phyloP scores from a whole-genome alignment of 176 grass and related monocot genomes.

The Oryza punctata region DNA sequence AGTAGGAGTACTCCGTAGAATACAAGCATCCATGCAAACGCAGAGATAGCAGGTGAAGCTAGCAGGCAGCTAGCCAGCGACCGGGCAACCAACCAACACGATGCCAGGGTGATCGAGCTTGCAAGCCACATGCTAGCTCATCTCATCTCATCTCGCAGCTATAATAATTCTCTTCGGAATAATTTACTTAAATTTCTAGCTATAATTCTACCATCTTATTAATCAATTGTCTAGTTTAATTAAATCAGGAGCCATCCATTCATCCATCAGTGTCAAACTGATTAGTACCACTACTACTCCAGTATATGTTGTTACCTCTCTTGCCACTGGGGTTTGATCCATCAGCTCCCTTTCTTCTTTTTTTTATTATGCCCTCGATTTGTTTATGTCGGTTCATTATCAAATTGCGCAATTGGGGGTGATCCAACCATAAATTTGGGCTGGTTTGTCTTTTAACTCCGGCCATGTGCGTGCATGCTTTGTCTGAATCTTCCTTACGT shows the following conservation, averaged over 20 bases:
- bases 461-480: conserved; percentile 35
- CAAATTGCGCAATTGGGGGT: conserved; percentile 10
- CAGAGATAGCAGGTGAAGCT: neutral
- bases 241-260: neutral
- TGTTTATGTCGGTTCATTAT: neutral
- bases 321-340: conserved; percentile 20
- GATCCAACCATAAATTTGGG: conserved; percentile 28
- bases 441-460: neutral
- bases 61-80: conserved; percentile 20
- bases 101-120: conserved; percentile 30
- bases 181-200: neutral
- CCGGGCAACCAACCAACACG: conserved; percentile 38
- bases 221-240: neutral
- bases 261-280: neutral
- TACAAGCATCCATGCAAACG: neutral
- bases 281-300: neutral
- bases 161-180: neutral
- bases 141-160: neutral
- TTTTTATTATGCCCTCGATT: neutral
- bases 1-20: too few species aligned
- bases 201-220: neutral
- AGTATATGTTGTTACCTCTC: neutral
- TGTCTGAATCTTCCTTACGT: neutral
- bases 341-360: conserved; percentile 2
- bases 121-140: conserved; percentile 45